Conservation (phyloP, 129 eudicot species). For the Calendula officinalis region DNA sequence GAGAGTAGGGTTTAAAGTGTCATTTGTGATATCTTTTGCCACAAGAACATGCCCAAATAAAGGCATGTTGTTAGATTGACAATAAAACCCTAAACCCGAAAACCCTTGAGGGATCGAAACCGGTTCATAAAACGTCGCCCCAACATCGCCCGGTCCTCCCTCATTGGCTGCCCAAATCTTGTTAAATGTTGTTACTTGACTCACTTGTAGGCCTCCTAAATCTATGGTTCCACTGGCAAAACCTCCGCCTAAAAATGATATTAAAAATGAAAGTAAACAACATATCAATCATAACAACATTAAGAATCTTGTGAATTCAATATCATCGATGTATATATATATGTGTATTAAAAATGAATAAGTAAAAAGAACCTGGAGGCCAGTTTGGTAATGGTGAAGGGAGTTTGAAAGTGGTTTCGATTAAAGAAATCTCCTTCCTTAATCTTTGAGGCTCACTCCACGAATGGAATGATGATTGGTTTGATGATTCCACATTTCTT, state of each 20-base stretch:
- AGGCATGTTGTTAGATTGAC: constrained; percentile 54
- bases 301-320: neutral
- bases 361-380: constrained; percentile 40
- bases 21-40: constrained; percentile 41
- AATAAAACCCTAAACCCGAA: constrained; percentile 43
- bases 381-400: constrained; percentile 53
- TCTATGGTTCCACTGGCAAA: constrained; percentile 60
- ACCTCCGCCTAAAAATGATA: constrained; percentile 34
- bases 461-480: neutral
- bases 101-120: constrained; percentile 50
- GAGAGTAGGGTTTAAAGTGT: constrained; percentile 27
- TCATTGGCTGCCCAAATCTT: constrained; percentile 56
- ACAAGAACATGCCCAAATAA: constrained; percentile 50
- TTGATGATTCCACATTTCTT: constrained; percentile 17
- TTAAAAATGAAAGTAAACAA: neutral
- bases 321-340: neutral
- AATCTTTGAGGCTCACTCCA: neutral
- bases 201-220: constrained; percentile 59
- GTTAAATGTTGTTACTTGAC: constrained; percentile 47
- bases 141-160: constrained; percentile 51
- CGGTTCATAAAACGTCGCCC: constrained; percentile 36
- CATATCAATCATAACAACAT: neutral
- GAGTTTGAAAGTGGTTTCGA: constrained; percentile 47
- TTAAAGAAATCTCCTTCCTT: constrained; percentile 20
- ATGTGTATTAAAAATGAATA: neutral